Conservation (phyloP, 345 rosid species). For the Rhodomyrtus tomentosa region DNA sequence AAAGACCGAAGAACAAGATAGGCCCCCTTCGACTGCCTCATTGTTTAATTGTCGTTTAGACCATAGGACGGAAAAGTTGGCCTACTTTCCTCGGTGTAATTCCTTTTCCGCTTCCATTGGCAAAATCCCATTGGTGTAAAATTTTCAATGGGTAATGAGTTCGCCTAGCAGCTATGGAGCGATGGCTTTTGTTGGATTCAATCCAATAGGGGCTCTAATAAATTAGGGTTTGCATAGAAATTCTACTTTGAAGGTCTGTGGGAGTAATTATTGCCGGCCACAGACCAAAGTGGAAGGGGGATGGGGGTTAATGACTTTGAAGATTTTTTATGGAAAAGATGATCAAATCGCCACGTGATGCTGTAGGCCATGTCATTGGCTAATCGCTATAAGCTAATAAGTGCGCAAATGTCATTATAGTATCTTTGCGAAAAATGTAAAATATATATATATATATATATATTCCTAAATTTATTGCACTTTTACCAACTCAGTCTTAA, state of each 20-base stretch:
- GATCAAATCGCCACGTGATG: constrained; percentile 2
- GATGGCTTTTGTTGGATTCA: background rate
- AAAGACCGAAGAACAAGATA: background rate
- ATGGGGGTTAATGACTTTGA: background rate
- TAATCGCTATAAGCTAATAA: background rate
- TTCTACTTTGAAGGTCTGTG: background rate
- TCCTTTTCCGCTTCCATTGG: background rate
- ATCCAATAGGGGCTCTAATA: background rate
- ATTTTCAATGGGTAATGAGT: background rate
- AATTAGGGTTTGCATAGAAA: background rate
- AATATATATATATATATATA: too few relatives aligned
- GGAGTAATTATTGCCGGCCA: background rate
- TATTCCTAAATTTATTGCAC: too few relatives aligned
- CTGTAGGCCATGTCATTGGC: background rate
- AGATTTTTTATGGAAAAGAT: background rate
- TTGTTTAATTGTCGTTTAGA: background rate
- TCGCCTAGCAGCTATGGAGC: background rate
- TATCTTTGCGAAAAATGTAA: too few relatives aligned
- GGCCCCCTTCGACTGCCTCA: background rate
- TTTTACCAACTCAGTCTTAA: too few relatives aligned
- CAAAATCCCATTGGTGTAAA: background rate
- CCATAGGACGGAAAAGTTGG: background rate
- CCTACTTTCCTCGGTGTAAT: background rate
- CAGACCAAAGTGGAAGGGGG: background rate
- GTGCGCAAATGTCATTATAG: background rate